Evolutionary conservation across 1,284 basidiomycete species (phyloP), one percentile per base, ranked within the genome.

Genomic region (Rhodotorula sp.): DNA sequence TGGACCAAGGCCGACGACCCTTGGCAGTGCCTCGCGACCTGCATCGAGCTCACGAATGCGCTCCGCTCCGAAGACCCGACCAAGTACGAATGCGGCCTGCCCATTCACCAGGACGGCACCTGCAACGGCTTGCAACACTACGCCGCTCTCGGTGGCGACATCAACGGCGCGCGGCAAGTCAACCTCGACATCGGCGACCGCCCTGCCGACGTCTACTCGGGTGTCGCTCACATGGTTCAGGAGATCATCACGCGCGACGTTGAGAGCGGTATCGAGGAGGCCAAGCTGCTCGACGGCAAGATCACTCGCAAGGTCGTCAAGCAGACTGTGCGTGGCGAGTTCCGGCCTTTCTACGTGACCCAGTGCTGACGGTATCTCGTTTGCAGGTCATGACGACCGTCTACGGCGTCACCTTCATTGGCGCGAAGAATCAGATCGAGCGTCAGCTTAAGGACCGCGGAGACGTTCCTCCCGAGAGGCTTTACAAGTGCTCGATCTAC

Each of bases 41-140:
- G 94, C 82, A 88, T 89, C 77, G 95, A 99, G 79, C 85, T 99
- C 20, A 84, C 85, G 59, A 84, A 84, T 0, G 95, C 96, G 3
- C 83, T 94, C 0, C 84, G 89, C 46, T 89, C 89, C 0, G 84
- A 84, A 2, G 86, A 93, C 72, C 94, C 95, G 0, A 82, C 84
- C 47, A 81, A 82, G 32, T 97, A 86, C 82, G 82, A 85, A 75
- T 92, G 89, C 5, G 81, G 83, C n/a, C 84, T 97, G 24, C 96
- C 96, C 0, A 87, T 98, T 11, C 96, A 99, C 80, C 96, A 99
- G 82, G 96, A 99, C 78, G 96, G 95, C 1, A 98, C 96, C 0
- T 99, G 96, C 78, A 99, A 99, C 79, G 95, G 96, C 57, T 84
- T 99, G 76, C 95, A 99, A 82, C 95, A 99, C 80, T 99, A 99